Conservation (phyloP, 139 green algal species). For the Coccomyxa sp. region DNA sequence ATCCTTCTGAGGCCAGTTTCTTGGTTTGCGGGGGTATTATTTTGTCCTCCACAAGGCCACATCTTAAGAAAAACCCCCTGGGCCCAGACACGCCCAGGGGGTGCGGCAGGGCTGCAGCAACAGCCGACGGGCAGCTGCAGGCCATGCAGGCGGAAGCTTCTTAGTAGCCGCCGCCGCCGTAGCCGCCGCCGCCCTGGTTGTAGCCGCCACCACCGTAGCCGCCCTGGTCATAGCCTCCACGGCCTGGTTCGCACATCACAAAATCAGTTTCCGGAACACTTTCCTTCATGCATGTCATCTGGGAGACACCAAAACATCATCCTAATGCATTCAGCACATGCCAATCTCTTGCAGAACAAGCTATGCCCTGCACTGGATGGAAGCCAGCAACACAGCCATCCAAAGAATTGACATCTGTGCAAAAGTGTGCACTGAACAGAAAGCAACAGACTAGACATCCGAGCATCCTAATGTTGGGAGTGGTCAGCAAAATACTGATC, state of each 20-base stretch:
- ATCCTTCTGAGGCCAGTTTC: no score
- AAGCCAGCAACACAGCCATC: not conserved
- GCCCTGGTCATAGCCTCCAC: constrained; percentile 18
- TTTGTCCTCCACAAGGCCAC: no score
- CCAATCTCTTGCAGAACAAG: not conserved
- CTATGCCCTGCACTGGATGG: not conserved
- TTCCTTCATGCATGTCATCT: no score
- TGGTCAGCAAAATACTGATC: no score
- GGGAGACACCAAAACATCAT: not conserved
- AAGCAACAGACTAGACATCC: no score
- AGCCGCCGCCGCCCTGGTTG: constrained; percentile 14
- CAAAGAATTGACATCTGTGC: not conserved
- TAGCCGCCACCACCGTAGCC: constrained; percentile 26
- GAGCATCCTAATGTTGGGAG: no score
- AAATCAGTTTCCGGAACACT: not conserved
- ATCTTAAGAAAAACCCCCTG: no score
- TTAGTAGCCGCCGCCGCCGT: constrained; percentile 26
- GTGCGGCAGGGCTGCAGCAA: no score
- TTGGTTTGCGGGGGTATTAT: no score
- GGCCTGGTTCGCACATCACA: not conserved
- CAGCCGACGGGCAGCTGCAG: no score
- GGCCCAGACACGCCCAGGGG: no score
- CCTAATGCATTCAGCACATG: not conserved
- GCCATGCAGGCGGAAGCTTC: not conserved
- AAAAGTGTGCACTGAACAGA: no score